phyloP scores from a whole-genome alignment of 768 basidiomycete species.

The Plicaturopsis crispa region DNA sequence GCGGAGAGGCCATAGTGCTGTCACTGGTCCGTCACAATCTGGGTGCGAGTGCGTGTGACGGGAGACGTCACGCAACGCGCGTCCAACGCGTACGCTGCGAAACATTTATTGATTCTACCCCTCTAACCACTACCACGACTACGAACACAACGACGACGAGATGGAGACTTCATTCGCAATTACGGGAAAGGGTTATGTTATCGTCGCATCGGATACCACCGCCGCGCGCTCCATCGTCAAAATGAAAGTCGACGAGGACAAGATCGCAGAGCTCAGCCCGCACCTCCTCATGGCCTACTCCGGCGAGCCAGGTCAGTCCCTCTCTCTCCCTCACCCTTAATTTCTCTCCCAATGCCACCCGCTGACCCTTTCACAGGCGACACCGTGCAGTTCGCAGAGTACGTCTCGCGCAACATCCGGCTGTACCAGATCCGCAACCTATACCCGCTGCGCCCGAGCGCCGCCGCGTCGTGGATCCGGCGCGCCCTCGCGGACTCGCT shows the following conservation, averaged over 20 bases:
- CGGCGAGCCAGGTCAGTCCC: conserved; percentile 75
- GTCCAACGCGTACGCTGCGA: no score
- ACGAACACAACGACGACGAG: no score
- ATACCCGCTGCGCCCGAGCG: conserved; percentile 80
- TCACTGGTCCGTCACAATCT: no score
- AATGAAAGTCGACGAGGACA: conserved; percentile 97
- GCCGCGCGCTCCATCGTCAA: conserved; percentile 90
- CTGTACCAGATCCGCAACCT: conserved; percentile 94
- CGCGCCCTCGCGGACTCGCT: conserved; percentile 83
- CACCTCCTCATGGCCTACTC: conserved; percentile 93
- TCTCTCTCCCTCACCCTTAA: conserved; percentile 1
- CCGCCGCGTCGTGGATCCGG: conserved; percentile 94
- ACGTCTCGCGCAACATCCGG: conserved; percentile 90
- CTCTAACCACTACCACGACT: conserved; percentile 12
- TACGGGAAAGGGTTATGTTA: conserved; percentile 88
- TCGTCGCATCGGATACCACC: conserved; percentile 88
- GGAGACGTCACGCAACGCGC: no score
- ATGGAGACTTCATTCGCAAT: conserved; percentile 94
- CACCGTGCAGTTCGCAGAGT: conserved; percentile 95
- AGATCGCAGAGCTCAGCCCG: conserved; percentile 86
- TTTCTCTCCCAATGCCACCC: conserved; percentile 1
- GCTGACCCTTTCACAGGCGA: conserved; percentile 53
- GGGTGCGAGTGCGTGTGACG: no score
- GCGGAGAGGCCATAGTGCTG: no score
- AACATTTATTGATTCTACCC: no score